Base-by-base conservation (phyloP, 1,284 basidiomycete species). In the Microbotryum silenes-acaulis region DNA sequence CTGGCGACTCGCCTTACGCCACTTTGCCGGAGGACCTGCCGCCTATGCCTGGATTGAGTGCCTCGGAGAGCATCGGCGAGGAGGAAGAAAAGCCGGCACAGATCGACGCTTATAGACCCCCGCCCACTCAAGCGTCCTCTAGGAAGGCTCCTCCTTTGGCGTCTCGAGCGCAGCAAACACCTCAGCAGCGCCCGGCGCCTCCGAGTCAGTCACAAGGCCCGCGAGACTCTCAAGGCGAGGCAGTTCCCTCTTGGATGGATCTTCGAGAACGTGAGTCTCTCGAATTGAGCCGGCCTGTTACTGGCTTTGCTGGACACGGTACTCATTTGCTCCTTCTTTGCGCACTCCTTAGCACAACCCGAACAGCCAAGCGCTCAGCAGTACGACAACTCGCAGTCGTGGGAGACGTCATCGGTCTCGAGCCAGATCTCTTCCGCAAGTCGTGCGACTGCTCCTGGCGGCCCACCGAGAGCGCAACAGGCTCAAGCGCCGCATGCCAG, bases 1-100 rank as follows among this genome's bases (percentile, higher is more conserved):
- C 46, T 8, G 45, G 56, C n/a, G 65, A 66, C 45, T 66, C 65
- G 23, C 65, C 65, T 16, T 66, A 66, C 51, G 65, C 62, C 8
- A 56, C 65, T 20, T 53, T 63, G 5, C 62, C 65, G 5, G 51
- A 47, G 2, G 65, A 61, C 4, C 59, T 58, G 29, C 48, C 42
- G 20, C 59, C 57, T 42, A 18, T 42, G 12, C 37, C 37, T 18
- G 37, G 37, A 42, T 42, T 12, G 42, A 49, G 6, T 37, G 58
- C 59, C 6, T 21, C 48, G 25, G 33, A 59, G 50, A 33, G 33
- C 9, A 59, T 60, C 60, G 45, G 54, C 31, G 62, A 61, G 51
- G 65, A 66, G 33, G 59, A 60, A 20, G 65, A 63, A 16, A 49
- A 56, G 10, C 46, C 59, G 21, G 62, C 25, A 20, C 53, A 21